Base-by-base conservation (phyloP, 1,284 basidiomycete genomes). In the Testicularia cyperi region DNA sequence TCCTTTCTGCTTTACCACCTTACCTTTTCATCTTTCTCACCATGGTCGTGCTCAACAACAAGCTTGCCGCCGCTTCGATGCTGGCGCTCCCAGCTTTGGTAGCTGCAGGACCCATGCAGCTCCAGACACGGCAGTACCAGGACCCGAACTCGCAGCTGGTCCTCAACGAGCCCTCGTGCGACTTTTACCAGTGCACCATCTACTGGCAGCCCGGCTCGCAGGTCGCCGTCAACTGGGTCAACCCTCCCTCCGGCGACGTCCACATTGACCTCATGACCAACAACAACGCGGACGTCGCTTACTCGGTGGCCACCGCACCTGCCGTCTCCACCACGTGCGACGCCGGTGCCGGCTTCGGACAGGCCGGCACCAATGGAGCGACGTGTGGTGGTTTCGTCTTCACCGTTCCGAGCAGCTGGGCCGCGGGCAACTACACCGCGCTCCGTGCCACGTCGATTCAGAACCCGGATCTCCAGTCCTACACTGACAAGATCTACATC, bases 401-500 rank as follows among this genome's bases (percentile, higher is more conserved):
- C 22, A 55, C 55, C 35, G 51, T 70, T 1, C 65, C 67, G n/a
- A 48, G 38, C 57, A 55, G 40, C 30, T 70, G 65, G 65, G 51
- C 45, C 10, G 45, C 45, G 13, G 67, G 67, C 7, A 68, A 69
- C 44, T 69, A 62, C 43, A 27, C 61, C 18, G 39, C 45, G 3
- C 23, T 70, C 16, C 43, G 67, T 6, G 65, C 65, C 30, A 61
- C 31, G 19, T 58, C 45, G 37, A 29, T 55, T 12, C 34, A 58
- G 22, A 29, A 70, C 22, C 42, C 51, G 18, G 19, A 32, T 15
- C 25, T 70, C n/a, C 41, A 56, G 30, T 65, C 61, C n/a, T 70
- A 44, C 44, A 70, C 67, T 15, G 67, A 70, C 42, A 64, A 60
- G 39, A 56, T 70, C 20, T 44, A 52, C 27, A 66, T 69, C 32